Evolutionary conservation across 2,329 filamentous ascomycete species (phyloP).

Genomic region (Aureobasidium sp.): DNA sequence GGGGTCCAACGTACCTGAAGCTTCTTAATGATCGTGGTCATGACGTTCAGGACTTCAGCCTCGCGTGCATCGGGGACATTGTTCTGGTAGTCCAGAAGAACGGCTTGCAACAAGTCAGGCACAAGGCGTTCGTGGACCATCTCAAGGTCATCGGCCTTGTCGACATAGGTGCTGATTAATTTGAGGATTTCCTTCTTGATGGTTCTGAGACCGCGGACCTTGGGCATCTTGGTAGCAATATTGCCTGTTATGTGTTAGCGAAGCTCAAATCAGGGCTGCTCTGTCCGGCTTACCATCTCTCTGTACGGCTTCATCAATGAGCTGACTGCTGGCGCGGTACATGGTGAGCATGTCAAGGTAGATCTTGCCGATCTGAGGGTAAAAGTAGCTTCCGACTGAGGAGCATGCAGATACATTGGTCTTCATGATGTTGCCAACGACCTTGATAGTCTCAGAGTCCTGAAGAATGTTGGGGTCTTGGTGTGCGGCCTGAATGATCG

Average conservation of each 20-base stretch:
- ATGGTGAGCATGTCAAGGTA: conserved; percentile 99
- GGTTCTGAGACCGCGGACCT: conserved; percentile 86
- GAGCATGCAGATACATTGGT: conserved; percentile 98
- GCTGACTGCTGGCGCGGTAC: conserved; percentile 93
- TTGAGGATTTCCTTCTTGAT: conserved; percentile 99
- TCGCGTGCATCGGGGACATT: conserved; percentile 95
- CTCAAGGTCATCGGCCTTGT: conserved; percentile 93
- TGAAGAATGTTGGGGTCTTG: conserved; percentile 80
- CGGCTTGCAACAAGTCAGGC: conserved; percentile 87
- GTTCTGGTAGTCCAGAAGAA: conserved; percentile 91
- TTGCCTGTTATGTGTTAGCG: conserved; percentile 54
- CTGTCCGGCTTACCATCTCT: conserved; percentile 58
- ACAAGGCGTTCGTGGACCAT: conserved; percentile 92
- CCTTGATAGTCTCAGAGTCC: conserved; percentile 91
- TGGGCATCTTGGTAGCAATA: conserved; percentile 94
- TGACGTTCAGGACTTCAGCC: conserved; percentile 92
- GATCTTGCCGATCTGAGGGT: conserved; percentile 93
- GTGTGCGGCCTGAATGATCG: conserved; percentile 83
- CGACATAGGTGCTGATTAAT: conserved; percentile 94
- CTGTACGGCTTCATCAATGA: conserved; percentile 89
- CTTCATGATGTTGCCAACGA: conserved; percentile 99
- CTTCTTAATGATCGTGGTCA: conserved; percentile 95
- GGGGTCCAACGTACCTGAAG: conserved; percentile 73
- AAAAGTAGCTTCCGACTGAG: conserved; percentile 95
- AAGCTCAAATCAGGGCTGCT: too few relatives aligned